Evolutionary conservation across 1,284 basidiomycete species (phyloP).

Genomic region (Butyriboletus appendiculatus): DNA sequence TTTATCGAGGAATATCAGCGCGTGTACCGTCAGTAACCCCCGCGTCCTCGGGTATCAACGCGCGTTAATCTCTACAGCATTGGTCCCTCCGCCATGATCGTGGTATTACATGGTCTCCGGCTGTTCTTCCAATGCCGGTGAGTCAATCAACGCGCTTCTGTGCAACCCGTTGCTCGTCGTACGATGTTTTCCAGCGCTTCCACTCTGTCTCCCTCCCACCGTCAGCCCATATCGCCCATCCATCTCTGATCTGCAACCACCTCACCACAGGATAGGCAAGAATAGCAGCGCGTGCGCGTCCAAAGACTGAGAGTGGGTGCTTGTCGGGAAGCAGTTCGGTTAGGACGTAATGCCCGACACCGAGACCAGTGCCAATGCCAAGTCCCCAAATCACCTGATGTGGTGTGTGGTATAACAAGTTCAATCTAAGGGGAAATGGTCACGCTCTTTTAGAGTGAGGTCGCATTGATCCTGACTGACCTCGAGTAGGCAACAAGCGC

Average conservation of each 20-base stretch:
- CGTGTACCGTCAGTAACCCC: too few species aligned
- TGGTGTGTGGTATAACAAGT: constrained; percentile 73
- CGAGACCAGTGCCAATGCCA: constrained; percentile 63
- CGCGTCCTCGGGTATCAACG: too few species aligned
- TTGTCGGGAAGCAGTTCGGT: constrained; percentile 61
- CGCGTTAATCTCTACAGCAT: constrained; percentile 13
- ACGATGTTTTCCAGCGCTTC: constrained; percentile 55
- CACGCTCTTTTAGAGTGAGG: neutral
- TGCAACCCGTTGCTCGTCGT: constrained; percentile 31
- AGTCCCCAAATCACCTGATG: constrained; percentile 76
- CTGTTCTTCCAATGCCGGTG: neutral
- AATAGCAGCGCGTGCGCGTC: constrained; percentile 48
- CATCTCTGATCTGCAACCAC: constrained; percentile 76
- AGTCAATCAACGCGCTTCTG: constrained; percentile 19
- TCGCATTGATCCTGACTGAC: constrained; percentile 36
- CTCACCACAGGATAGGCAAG: constrained; percentile 59
- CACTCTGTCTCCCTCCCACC: constrained; percentile 71
- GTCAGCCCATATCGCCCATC: constrained; percentile 78
- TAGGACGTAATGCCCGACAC: constrained; percentile 55
- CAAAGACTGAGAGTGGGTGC: constrained; percentile 54
- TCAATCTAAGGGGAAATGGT: constrained; percentile 45
- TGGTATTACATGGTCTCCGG: neutral
- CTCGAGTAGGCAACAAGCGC: constrained; percentile 77
- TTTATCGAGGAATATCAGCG: too few species aligned
- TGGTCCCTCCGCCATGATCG: constrained; percentile 4